Conservation (phyloP, 345 rosid species). For the Alliaria petiolata region DNA sequence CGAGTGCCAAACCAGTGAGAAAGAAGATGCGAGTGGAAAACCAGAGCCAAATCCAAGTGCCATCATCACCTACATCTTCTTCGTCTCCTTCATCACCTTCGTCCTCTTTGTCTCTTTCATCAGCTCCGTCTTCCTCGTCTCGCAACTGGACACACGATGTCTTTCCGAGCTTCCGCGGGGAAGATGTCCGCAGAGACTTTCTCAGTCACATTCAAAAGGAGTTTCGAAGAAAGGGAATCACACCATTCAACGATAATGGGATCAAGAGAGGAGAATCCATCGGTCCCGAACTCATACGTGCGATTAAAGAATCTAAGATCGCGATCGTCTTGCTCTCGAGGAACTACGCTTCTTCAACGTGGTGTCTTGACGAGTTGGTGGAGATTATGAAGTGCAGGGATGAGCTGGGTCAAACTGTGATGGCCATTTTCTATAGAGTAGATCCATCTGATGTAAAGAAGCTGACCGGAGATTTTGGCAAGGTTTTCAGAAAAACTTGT, state of each 20-base stretch:
- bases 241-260: neutral
- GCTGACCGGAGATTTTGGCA: neutral
- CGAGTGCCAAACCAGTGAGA: too few species aligned
- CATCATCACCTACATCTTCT: neutral
- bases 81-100: neutral
- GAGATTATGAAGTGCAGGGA: neutral
- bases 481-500: neutral
- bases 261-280: conserved; percentile 18
- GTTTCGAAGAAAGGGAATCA: conserved; percentile 1
- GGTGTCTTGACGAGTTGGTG: conserved; percentile 1
- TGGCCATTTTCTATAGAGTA: neutral
- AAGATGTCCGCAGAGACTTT: neutral
- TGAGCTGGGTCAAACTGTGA: neutral
- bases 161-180: neutral
- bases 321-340: neutral
- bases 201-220: neutral
- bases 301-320: conserved; percentile 11
- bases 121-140: neutral
- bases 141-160: neutral
- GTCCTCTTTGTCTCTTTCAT: neutral
- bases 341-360: neutral
- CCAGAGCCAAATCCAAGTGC: too few species aligned
- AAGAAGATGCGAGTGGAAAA: too few species aligned
- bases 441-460: conserved; percentile 3
- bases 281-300: neutral